phyloP scores from a whole-genome alignment of 768 basidiomycete genomes.

The Mycena sanguinolenta region DNA sequence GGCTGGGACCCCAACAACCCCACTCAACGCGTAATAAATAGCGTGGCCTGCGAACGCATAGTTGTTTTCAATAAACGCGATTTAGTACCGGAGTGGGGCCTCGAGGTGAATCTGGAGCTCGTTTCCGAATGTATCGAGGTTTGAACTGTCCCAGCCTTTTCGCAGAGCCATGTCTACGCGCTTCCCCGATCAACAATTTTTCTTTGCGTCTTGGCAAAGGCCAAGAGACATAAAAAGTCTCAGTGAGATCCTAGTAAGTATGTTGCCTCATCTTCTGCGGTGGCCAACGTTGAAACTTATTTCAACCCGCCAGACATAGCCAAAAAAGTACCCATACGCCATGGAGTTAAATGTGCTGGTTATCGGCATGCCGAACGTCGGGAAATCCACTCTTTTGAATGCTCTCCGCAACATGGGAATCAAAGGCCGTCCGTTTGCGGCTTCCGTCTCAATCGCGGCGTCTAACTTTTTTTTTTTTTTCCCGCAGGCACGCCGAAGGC shows the following conservation, averaged over 20 bases:
- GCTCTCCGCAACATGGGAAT: conserved; percentile 90
- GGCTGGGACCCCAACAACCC: conserved; percentile 66
- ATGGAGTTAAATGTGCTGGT: conserved; percentile 91
- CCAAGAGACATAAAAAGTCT: conserved; percentile 74
- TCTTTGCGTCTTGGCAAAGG: conserved; percentile 82
- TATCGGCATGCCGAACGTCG: conserved; percentile 99
- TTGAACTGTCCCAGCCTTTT: conserved; percentile 68
- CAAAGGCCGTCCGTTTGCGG: conserved; percentile 70
- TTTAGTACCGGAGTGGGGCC: conserved; percentile 89
- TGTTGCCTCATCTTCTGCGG: conserved; percentile 52
- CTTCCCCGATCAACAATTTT: conserved; percentile 76
- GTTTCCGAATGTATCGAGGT: background rate
- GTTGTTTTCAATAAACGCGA: conserved; percentile 96
- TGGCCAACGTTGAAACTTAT: conserved; percentile 7
- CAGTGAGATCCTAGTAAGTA: conserved; percentile 80
- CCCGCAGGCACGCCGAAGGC: conserved; percentile 84
- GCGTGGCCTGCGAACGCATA: conserved; percentile 80
- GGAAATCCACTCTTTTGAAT: conserved; percentile 95
- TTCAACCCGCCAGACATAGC: conserved; percentile 68
- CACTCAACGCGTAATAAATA: conserved; percentile 53
- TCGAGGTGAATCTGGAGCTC: conserved; percentile 71
- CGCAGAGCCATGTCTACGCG: conserved; percentile 76
- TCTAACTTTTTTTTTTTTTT: conserved; percentile 14
- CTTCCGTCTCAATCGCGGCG: conserved; percentile 48
- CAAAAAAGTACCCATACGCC: conserved; percentile 73